These are phyloP conservation scores for Raddia distichophylla DNA, from an alignment of 176 grass and related monocot species.

Conservation along the genomic window DNA sequence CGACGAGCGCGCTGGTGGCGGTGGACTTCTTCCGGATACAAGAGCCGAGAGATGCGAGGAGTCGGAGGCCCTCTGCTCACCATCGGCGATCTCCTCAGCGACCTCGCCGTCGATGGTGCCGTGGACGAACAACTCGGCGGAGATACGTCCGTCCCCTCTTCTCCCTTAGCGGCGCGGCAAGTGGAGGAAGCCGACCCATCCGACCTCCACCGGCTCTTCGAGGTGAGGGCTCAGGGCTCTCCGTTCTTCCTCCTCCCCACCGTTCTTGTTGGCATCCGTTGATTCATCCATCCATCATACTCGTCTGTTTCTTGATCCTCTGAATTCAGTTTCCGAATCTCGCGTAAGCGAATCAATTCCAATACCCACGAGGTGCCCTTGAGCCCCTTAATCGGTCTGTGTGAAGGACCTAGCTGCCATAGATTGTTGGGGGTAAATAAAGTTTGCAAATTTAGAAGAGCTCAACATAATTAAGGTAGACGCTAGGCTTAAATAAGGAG, in stretches of 20 bases:
- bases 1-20: too few relatives aligned
- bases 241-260: background rate
- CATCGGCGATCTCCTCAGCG: conserved; percentile 75
- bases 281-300: background rate
- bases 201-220: conserved; percentile 58
- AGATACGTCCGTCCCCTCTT: conserved; percentile 10
- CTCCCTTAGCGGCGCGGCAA: conserved; percentile 23
- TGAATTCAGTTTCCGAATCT: background rate
- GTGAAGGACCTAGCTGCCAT: background rate
- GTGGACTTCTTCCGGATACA: too few relatives aligned
- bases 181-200: conserved; percentile 42
- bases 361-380: background rate
- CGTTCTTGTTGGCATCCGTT: background rate
- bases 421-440: background rate
- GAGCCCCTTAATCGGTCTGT: background rate
- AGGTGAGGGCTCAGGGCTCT: conserved; percentile 50
- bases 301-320: background rate
- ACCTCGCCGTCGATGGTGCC: conserved; percentile 62
- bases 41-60: conserved; percentile 57
- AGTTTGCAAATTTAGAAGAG: background rate
- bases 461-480: background rate
- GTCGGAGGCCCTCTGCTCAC: conserved; percentile 84
- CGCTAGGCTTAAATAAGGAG: background rate
- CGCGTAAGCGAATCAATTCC: background rate
- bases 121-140: conserved; percentile 12